Percentiles rank a stretch among this genome's conserved stretches.
phyloP scores from a whole-genome alignment of 75 land plant genomes.

The Ceratopteris richardii region DNA sequence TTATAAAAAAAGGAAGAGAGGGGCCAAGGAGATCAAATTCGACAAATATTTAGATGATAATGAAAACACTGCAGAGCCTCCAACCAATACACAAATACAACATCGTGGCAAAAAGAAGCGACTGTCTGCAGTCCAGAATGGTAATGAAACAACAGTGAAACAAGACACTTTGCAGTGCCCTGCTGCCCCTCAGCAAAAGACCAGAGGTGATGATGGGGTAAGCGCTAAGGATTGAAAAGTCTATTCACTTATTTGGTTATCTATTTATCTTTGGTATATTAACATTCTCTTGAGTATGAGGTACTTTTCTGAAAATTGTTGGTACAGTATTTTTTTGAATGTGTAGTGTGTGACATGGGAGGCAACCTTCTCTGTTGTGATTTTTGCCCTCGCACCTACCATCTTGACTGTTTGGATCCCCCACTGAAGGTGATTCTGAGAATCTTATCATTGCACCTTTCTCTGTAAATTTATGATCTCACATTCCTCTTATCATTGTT shows the following conservation, averaged over 20 bases:
- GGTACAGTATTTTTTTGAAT: conserved; percentile 84
- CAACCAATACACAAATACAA: neutral
- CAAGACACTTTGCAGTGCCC: neutral
- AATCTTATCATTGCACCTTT: neutral
- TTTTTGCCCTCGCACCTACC: conserved; percentile 89
- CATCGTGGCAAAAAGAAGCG: neutral
- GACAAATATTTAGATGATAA: neutral
- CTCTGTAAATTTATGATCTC: neutral
- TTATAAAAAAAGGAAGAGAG: neutral
- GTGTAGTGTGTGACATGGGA: conserved; percentile 87
- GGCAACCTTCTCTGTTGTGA: conserved; percentile 95
- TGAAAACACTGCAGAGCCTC: neutral
- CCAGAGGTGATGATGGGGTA: conserved; percentile 8
- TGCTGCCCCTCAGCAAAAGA: neutral
- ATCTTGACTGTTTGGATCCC: conserved; percentile 81
- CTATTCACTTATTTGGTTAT: neutral
- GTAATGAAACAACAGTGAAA: neutral
- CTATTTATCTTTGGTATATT: neutral
- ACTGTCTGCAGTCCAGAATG: neutral
- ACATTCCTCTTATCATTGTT: neutral
- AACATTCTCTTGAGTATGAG: neutral
- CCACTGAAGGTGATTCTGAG: conserved; percentile 74
- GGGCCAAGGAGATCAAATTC: neutral
- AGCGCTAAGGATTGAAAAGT: no score
- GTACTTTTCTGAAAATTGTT: neutral